phyloP scores from a whole-genome alignment of 1,284 basidiomycete genomes.

The Xerocomus amazonicus region DNA sequence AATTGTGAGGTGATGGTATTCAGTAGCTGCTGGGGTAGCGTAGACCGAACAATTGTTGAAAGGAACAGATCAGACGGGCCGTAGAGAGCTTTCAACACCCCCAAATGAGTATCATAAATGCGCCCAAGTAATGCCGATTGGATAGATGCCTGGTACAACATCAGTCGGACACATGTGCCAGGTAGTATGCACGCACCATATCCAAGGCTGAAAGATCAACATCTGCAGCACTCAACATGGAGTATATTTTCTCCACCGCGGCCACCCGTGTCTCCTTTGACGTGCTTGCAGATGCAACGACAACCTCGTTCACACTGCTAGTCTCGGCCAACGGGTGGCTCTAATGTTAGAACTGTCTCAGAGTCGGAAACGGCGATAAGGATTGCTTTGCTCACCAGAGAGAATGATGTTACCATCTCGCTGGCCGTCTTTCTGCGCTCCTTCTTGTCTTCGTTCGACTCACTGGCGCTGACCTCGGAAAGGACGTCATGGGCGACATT shows the following conservation, averaged over 20 bases:
- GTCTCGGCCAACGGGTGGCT: constrained; percentile 30
- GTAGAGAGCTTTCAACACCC: constrained; percentile 69
- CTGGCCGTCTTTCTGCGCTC: constrained; percentile 43
- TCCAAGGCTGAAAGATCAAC: constrained; percentile 35
- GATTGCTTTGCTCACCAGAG: constrained; percentile 40
- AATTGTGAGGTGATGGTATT: constrained; percentile 43
- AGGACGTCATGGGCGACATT: constrained; percentile 38
- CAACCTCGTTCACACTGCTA: constrained; percentile 38
- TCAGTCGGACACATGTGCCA: constrained; percentile 1
- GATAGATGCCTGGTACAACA: constrained; percentile 41
- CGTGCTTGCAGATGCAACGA: constrained; percentile 53
- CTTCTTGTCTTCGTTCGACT: constrained; percentile 37
- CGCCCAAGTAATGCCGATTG: constrained; percentile 56
- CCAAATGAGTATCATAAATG: constrained; percentile 57
- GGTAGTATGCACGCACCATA: constrained; percentile 13
- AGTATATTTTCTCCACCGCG: constrained; percentile 51
- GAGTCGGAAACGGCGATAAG: neutral
- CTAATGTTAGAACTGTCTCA: constrained; percentile 13
- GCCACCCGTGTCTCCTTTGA: constrained; percentile 46
- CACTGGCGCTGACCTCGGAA: constrained; percentile 32
- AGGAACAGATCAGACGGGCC: constrained; percentile 44
- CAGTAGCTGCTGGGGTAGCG: constrained; percentile 42
- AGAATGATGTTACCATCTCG: constrained; percentile 52
- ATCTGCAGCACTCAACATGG: constrained; percentile 28
- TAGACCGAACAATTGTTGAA: constrained; percentile 34